Percentiles rank a stretch among this genome's conserved stretches.
phyloP scores from a whole-genome alignment of 2,329 filamentous ascomycete genomes.

The Aspergillus pseudoterreus region DNA sequence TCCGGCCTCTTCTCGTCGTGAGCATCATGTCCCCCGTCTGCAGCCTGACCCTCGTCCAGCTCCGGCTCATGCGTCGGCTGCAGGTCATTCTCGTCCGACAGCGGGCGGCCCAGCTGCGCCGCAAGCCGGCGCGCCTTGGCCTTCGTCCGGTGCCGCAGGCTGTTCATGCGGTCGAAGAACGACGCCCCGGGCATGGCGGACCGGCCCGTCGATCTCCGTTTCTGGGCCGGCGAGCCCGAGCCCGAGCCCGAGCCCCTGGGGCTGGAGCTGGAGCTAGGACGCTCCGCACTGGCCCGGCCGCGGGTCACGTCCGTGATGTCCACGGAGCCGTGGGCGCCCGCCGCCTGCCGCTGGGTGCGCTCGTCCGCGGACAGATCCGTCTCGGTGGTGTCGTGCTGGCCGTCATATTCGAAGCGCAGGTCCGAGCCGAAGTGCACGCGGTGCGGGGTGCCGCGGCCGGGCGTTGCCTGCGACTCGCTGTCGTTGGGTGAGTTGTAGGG shows the following conservation, averaged over 20 bases:
- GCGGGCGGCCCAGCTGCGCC: neutral
- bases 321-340: conserved; percentile 15
- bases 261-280: too few relatives aligned
- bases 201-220: neutral
- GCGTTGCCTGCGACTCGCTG: neutral
- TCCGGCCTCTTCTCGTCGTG: conserved; percentile 17
- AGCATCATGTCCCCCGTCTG: conserved; percentile 13
- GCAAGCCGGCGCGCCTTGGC: neutral
- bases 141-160: neutral
- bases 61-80: neutral
- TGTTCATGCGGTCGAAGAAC: neutral
- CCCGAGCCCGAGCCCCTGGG: too few relatives aligned
- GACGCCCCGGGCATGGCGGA: neutral
- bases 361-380: conserved; percentile 1
- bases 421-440: conserved; percentile 6
- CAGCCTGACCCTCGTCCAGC: neutral
- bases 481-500: neutral
- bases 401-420: conserved; percentile 6
- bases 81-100: neutral
- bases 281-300: conserved; percentile 3
- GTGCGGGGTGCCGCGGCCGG: neutral
- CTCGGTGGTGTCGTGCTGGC: conserved; percentile 1
- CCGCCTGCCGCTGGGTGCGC: conserved; percentile 1
- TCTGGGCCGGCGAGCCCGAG: neutral
- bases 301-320: conserved; percentile 25